Evolutionary conservation across 345 rosid genomes (phyloP), one percentile per base, ranked within the genome.

Genomic region (Triadica sebifera): DNA sequence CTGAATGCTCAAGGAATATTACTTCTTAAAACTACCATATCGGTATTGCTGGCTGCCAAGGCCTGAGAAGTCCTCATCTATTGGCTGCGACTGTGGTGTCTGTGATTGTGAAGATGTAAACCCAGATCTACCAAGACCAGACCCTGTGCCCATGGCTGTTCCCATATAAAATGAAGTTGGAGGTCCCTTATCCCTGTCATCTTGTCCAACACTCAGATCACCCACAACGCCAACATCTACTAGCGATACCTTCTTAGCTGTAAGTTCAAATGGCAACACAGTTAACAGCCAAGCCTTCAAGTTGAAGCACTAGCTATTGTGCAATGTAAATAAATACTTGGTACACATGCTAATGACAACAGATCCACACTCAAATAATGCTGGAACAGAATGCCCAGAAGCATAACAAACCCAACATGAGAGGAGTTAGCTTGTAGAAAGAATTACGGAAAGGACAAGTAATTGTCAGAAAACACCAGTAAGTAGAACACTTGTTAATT

Each of bases 211-310:
- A 47, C 81, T 79, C 75, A 96, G 77, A 77, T 74, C 97, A 57
- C 97, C 93, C 47, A 95, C 91, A 11, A 91, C 70, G 5, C 98
- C 99, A 59, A 91, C 87, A 67, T 93, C 96, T 46, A 87, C 94
- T 68, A 96, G 86, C 11, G 96, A 91, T 51, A 89, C 95, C 77
- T 91, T 96, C 86, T 93, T 93, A 83, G 98, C 99, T 96, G 93
- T 89, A 87, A 76, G 56, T 63, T 59, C 61, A 76, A 71, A 66
- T 43, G 58, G n/a, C 59, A 51, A 58, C 25, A 65, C 45, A 19
- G 22, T 67, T 72, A 57, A 29, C 34, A 29, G 34, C 34, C 34
- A 29, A 29, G 34, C 49, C 69, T 51, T 39, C 51, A 45, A 46
- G 70, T 61, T n/a, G 6, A 13, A 61, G 41, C 17, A 34, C 34